Evolutionary conservation across 2,329 filamentous ascomycete genomes (phyloP), one percentile per base, ranked within the genome.

Genomic region (Scedosporium aurantiacum): DNA sequence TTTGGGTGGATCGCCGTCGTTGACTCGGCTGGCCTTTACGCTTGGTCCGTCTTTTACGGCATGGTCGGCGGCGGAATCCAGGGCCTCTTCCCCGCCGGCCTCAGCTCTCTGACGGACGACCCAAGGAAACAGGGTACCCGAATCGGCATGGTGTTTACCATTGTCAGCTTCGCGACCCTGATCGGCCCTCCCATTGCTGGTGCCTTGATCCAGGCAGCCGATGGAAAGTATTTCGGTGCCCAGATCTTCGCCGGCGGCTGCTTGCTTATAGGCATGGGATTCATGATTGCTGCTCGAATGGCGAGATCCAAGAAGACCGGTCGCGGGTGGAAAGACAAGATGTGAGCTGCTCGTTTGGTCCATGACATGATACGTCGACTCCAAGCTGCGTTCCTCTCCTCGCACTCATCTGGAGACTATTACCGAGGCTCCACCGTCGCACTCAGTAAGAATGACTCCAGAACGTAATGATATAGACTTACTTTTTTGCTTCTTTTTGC

Each of bases 31-130:
- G 79, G 79, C 0, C 72, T 90, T 28, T 89, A 88, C 67, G 77
- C 75, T 1, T 90, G 88, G 78, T 74, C 82, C 0, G 73, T 78
- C 0, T 76, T 86, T 61, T 89, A 87, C 67, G 88, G 88, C 1
- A 75, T 89, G 57, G 79, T 79, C 2, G 83, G 79, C 0, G 85
- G 84, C 0, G 84, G 78, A 0, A 81, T 89, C 56, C 86, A 89
- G 71, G 60, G 60, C 4, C 69, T 90, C 10, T 89, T 89, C 66
- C 86, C 87, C 0, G 83, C 85, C 0, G 70, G 71, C 5, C 64
- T 70, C 12, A 71, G 70, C 1, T 66, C 79, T 50, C 71, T 85
- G 62, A 82, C 79, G 1, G 74, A 73, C 4, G 81, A 84, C 67
- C 70, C 79, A 63, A 68, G 73, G 6, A 82, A 79, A 69, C 73